Base-by-base conservation (phyloP, 108 stramenopile species). In the Heterococcus sp. region DNA sequence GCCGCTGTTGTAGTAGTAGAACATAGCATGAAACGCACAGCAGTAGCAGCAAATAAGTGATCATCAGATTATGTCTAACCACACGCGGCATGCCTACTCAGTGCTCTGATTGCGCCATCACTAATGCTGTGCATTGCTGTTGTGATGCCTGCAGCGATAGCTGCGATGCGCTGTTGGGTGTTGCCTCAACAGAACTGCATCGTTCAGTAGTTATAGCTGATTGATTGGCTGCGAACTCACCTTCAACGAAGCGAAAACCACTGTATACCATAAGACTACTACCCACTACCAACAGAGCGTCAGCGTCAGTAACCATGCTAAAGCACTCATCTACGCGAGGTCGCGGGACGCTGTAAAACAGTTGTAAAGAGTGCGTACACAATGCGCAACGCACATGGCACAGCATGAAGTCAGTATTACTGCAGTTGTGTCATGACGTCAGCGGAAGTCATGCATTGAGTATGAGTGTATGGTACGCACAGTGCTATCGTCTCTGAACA, bases 211-310 rank as follows among this genome's bases (percentile, higher is more conserved):
- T 14, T 58, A 14, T 8, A 58, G 46, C 46, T 14, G 14, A 58
- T 58, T 8, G 8, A 8, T 8, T 58, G 46, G 21, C 46, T 8
- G 46, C 46, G n/a, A 58, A 21, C 46, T 8, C 21, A 36, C 35
- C 71, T 0, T 2, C 21, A n/a, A 71, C 71, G 39, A 71, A 71
- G 2, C 71, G 31, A 27, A 32, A 71, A 28, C 71, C 35, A 38
- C 71, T 71, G 35, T 71, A 71, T 28, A 71, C 71, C 30, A 31
- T 31, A 1, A 71, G 35, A 3, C 71, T 71, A n/a, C 33, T 71
- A 0, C 71, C 71, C 5, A 35, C 71, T 35, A 71, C 71, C 71
- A 71, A 38, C 2, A 71, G 33, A 2, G 29, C 71, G 30, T 71
- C 71, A 0, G 71, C 71, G 0, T 37, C 71, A n/a, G 32, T 38